Evolutionary conservation across 352 stramenopile genomes (phyloP), one percentile per base, ranked within the genome.

Genomic region (Phytopythium ostracodes): DNA sequence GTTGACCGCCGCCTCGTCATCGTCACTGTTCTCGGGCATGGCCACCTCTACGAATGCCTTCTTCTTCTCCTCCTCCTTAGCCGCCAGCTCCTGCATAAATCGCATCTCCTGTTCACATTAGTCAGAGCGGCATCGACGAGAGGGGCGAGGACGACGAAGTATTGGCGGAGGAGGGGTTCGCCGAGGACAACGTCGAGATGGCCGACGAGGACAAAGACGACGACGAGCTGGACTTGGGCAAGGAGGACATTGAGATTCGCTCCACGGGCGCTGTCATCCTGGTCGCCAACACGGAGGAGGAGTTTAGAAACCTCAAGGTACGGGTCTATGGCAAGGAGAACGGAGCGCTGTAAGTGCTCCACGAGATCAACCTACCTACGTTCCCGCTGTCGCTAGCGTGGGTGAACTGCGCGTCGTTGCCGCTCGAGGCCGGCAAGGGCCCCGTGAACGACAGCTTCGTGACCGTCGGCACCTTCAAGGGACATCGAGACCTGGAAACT

Each of bases 401-500:
- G 87, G 97, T 99, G 71, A 94, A 98, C 72, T 93, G 96, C 49
- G 77, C 83, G 40, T 83, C 89, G 0, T 56, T 87, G 64, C 75
- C 84, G 20, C 64, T 89, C 14, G 59, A 92, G 62, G 72, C 81
- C 10, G 68, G 63, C 9, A 83, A 71, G 20, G 87, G 87, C 8
- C 81, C 85, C 14, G 75, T 94, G 27, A 81, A 92, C 29, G 97
- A 96, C 38, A 99, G 97, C 79, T 99, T 97, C 70, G 96, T 98
- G 14, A 98, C 98, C 0, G 96, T 99, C n/a, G 98, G 98, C 36
- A 99, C 97, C 17, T 99, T 99, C 75, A 93, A 98, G 65, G 1
- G 97, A 90, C n/a, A 99, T 99, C 80, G 98, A 99, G 77, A 98
- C 99, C 72, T 99, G 98, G 98, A 98, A 99, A 73, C 78, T 99